phyloP scores from a whole-genome alignment of 2,329 filamentous ascomycete species.

The Tolypocladium sp. region DNA sequence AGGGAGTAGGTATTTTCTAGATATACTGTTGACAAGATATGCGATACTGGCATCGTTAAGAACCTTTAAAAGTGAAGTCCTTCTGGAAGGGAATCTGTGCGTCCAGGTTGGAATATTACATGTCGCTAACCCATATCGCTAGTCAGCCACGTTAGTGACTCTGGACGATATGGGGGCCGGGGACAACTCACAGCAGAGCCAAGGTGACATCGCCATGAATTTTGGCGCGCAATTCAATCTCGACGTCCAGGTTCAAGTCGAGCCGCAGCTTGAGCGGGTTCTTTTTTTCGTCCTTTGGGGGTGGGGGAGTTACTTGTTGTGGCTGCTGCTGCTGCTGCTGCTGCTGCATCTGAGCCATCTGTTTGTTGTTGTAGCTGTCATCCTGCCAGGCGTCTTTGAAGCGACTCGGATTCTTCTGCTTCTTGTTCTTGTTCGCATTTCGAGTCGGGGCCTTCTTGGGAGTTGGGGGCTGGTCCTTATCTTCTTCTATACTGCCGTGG shows the following conservation, averaged over 20 bases:
- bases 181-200: conserved; percentile 51
- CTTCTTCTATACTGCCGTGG: conserved; percentile 7
- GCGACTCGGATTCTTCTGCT: neutral
- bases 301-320: conserved; percentile 14
- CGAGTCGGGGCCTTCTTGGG: conserved; percentile 1
- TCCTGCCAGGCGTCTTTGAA: conserved; percentile 2
- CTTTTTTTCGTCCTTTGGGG: conserved; percentile 23
- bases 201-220: conserved; percentile 71
- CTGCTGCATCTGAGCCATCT: conserved; percentile 16
- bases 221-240: conserved; percentile 71
- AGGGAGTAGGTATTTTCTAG: no score
- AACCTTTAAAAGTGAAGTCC: no score
- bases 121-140: neutral
- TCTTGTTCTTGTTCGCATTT: no score
- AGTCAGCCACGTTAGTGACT: neutral
- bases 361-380: conserved; percentile 9
- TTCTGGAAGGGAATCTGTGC: no score
- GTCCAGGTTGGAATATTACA: no score
- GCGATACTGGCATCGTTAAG: no score
- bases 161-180: neutral
- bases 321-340: conserved; percentile 15
- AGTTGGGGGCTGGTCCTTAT: conserved; percentile 6
- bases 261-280: conserved; percentile 58
- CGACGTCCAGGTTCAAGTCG: conserved; percentile 69
- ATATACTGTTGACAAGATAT: no score